A percentile compares a stretch with the other conserved stretches of the same genome.
These are phyloP conservation scores for Apiotrichum sp. DNA, from an alignment of 1,284 basidiomycete genomes.

Conservation along the genomic window DNA sequence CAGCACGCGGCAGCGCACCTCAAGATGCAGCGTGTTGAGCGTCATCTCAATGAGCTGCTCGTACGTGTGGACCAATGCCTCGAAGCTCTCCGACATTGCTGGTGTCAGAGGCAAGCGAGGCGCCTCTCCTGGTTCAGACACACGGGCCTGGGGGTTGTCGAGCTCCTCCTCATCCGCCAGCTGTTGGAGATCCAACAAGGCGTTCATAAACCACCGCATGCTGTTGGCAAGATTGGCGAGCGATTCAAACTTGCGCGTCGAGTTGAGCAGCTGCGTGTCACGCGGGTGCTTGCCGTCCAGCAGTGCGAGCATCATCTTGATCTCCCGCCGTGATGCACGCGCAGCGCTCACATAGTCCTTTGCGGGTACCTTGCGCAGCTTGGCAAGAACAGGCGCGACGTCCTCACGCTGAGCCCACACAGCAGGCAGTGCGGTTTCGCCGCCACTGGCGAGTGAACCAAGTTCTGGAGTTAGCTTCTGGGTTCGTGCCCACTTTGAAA, in stretches of 20 bases:
- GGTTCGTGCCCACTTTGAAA: not conserved
- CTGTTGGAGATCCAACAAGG: constrained; percentile 61
- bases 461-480: constrained; percentile 17
- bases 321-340: not conserved
- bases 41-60: constrained; percentile 79
- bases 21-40: constrained; percentile 80
- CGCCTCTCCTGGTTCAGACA: constrained; percentile 50
- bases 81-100: constrained; percentile 83
- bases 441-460: constrained; percentile 11
- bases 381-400: constrained; percentile 63
- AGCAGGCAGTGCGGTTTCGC: constrained; percentile 55
- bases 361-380: constrained; percentile 24
- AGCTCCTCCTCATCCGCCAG: constrained; percentile 52
- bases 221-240: constrained; percentile 79
- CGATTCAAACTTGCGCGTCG: constrained; percentile 66
- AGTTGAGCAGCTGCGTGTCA: constrained; percentile 67
- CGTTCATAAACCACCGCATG: constrained; percentile 72
- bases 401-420: constrained; percentile 82
- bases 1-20: constrained; percentile 77
- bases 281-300: constrained; percentile 51
- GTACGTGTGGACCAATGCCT: constrained; percentile 82
- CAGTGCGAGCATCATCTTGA: constrained; percentile 7
- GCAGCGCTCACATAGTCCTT: constrained; percentile 6
- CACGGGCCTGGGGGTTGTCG: constrained; percentile 52
- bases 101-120: constrained; percentile 69